Evolutionary conservation across 2,329 filamentous ascomycete species (phyloP), one percentile per base, ranked within the genome.

Genomic region (Colletotrichum tanaceti): DNA sequence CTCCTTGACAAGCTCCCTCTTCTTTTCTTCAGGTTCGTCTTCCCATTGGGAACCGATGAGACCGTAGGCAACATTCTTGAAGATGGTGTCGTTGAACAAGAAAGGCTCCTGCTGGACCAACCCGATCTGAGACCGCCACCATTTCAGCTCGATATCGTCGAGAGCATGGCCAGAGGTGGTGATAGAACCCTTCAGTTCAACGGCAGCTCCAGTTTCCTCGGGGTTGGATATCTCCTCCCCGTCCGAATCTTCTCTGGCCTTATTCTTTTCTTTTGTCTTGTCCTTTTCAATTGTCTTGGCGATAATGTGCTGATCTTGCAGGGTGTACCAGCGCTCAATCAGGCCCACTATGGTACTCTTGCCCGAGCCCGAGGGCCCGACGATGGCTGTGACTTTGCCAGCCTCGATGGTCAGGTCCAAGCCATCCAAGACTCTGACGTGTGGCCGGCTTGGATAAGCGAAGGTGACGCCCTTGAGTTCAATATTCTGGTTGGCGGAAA

Each of bases 301-400:
- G 35, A 88, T 83, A n/a, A 82, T 73, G 63, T 85, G 79, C 68
- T 88, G 84, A 6, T 85, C 81, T 43, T 84, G 80, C 0, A 91
- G 80, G 2, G 88, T 86, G 74, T 93, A 93, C 90, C 90, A 93
- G 39, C 90, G 82, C 74, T 93, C 89, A 3, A 93, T 81, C 2
- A 94, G 79, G 0, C 89, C 90, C 0, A 93, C 87, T 32, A 93
- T 88, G 0, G 91, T 94, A 58, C 89, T 91, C 76, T 94, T 94
- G 0, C 92, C 91, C 5, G 86, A 89, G 0, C 91, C 91, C 2
- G 89, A 92, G 0, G 90, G 87, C 0, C 91, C 91, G 22, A 94
- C 91, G 20, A 94, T 90, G 2, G 91, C 91, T 0, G 90, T 93
- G 2, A 90, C 85, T 73, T 91, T 91, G 22, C 90, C 89, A 9